Base-by-base conservation (phyloP, 257 asterid species). In the Primulina eburnea region DNA sequence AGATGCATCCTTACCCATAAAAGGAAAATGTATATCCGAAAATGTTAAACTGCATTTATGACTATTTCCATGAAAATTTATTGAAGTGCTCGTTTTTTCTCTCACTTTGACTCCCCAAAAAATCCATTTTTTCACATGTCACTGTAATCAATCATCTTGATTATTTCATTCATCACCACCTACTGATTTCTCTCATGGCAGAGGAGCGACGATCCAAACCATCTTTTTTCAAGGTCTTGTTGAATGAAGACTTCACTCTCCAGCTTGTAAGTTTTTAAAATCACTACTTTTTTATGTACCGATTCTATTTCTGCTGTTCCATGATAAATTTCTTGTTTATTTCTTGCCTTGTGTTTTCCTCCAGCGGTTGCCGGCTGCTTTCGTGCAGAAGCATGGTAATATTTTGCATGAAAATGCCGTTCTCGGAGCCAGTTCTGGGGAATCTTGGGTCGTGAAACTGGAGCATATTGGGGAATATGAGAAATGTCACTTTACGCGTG, bases 361-460 rank as follows among this genome's bases (percentile, higher is more conserved):
- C 62, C 60, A 80, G 84, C 58, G 74, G 17, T 50, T 82, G 50
- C 82, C 82, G 43, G 61, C 74, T 14, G 16, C 7, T 0, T 71
- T 78, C 28, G 73, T 59, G 59, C 12, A 26, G 18, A 59, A 62
- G 8, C 40, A 70, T 38, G 75, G 71, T 8, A 59, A 58, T 0
- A 38, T 5, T 2, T 38, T 82, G 67, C 57, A 56, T 47, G 73
- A 32, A 33, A 40, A 60, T 8, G 75, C 66, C 35, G 33, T 56
- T 17, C 67, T 82, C 2, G 34, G 62, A 65, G 53, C 56, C 11
- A 26, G 26, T 55, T 55, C 67, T 21, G 83, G 76, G 21, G 56
- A 73, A 12, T 52, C 60, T 4, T 82, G 81, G 81, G 30, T 17
- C 5, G 81, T 82, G 35, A 64, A 64, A 60, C 21, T 73, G 26